Evolutionary conservation across 441 rosid species (phyloP), one percentile per base, ranked within the genome.

Genomic region (Jatropha multifida): DNA sequence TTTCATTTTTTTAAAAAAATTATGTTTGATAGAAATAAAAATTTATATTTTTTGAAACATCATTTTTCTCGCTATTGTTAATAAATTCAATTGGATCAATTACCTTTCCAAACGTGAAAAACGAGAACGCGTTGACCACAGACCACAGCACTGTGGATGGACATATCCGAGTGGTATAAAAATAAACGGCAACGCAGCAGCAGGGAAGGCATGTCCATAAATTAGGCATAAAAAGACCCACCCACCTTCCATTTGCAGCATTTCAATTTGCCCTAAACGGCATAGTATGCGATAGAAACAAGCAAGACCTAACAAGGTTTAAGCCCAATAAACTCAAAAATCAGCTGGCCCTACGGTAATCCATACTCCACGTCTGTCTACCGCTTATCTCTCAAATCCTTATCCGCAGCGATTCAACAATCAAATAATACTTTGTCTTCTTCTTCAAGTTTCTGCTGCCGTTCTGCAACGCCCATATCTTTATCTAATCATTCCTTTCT

Each of bases 311-410:
- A 0, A 48, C 52, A 48, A 48, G 52, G 52, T 48, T 46, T 7
- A 46, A 46, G 11, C 2, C 18, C 55, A 51, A 13, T 46, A 51
- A 15, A 15, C 55, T 15, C n/a, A 23, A 26, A 56, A 48, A 40
- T 20, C 55, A 46, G 7, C 0, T 77, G 94, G 82, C 56, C 90
- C 89, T 82, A 86, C 82, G 74, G 84, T 76, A 83, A 90, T 87
- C 89, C 70, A 40, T 32, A 9, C 61, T 17, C 7, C 73, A 46
- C 81, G 49, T 67, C 76, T 81, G 77, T 70, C 86, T 52, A 76
- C 89, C 89, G 85, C 90, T 85, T 72, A 84, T 81, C 79, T 65
- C 58, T 56, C 68, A 12, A 61, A 71, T 78, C 86, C 91, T 88
- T 88, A 90, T 86, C 89, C 81, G 27, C 7, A 58, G 13, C 32